phyloP scores from a whole-genome alignment of 1,139 yeast species.

The Suhomyces anneliseae region DNA sequence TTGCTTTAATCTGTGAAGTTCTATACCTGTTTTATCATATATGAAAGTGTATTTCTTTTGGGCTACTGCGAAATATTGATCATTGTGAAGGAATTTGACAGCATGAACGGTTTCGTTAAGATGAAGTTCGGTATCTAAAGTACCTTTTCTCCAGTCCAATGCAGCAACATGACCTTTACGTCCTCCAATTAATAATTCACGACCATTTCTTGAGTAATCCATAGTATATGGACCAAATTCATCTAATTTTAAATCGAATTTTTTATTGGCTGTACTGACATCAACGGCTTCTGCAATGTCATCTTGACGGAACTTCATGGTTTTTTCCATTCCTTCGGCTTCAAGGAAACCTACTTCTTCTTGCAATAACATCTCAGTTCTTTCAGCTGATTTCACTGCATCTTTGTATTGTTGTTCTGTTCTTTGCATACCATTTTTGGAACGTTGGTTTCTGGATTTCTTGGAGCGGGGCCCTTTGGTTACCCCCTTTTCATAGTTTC shows the following conservation, averaged over 20 bases:
- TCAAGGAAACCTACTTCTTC: constrained; percentile 86
- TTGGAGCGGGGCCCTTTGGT: constrained; percentile 12
- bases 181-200: constrained; percentile 83
- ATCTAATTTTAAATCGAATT: constrained; percentile 68
- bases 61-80: constrained; percentile 94
- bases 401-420: constrained; percentile 73
- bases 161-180: constrained; percentile 93
- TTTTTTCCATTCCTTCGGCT: constrained; percentile 91
- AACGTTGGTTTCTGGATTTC: constrained; percentile 55
- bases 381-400: constrained; percentile 79
- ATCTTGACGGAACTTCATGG: constrained; percentile 79
- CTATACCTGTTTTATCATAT: constrained; percentile 88
- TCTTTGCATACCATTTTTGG: constrained; percentile 63
- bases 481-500: constrained; percentile 20
- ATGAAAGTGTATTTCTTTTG: constrained; percentile 93
- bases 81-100: constrained; percentile 86
- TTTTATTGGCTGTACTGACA: constrained; percentile 68
- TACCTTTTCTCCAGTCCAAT: constrained; percentile 93
- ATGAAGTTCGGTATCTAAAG: constrained; percentile 75
- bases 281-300: constrained; percentile 84
- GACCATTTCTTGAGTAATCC: constrained; percentile 85
- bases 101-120: constrained; percentile 88
- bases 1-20: constrained; percentile 86
- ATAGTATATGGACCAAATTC: constrained; percentile 86
- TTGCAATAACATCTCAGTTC: constrained; percentile 80